These are phyloP conservation scores for Dichotomopilus funicola DNA, from an alignment of 2,329 filamentous ascomycete genomes.

Conservation along the genomic window DNA sequence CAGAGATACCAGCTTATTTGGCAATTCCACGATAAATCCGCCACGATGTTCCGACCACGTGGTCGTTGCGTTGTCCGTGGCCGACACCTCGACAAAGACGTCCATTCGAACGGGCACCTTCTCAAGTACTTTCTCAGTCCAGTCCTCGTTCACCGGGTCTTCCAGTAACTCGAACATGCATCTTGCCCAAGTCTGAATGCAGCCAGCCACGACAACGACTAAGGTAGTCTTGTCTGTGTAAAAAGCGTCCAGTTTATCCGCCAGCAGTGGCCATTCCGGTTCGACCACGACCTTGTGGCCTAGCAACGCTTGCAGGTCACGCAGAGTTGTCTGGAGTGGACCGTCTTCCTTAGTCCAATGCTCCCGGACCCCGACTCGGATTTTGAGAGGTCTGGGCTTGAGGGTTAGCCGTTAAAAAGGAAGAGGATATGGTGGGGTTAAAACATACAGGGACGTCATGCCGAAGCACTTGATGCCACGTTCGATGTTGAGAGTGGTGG, in stretches of 20 bases:
- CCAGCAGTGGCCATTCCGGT: slow-evolving; percentile 39
- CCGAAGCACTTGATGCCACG: background rate
- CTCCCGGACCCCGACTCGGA: slow-evolving; percentile 38
- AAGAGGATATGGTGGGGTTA: no score
- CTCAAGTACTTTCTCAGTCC: slow-evolving; percentile 39
- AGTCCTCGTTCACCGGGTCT: slow-evolving; percentile 33
- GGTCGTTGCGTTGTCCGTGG: slow-evolving; percentile 28
- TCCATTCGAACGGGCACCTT: slow-evolving; percentile 26
- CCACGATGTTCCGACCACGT: slow-evolving; percentile 32
- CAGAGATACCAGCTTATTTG: slow-evolving; percentile 28
- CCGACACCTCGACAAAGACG: slow-evolving; percentile 33
- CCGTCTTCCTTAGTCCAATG: slow-evolving; percentile 34
- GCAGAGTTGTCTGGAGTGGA: slow-evolving; percentile 30
- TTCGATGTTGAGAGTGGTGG: no score
- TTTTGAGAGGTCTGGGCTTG: slow-evolving; percentile 35
- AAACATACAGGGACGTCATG: slow-evolving; percentile 17
- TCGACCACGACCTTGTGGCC: slow-evolving; percentile 35
- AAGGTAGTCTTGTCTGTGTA: slow-evolving; percentile 38
- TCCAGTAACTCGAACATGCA: slow-evolving; percentile 37
- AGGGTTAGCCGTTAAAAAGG: background rate
- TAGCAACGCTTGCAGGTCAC: slow-evolving; percentile 24
- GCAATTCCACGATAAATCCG: slow-evolving; percentile 36
- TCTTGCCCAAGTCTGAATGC: slow-evolving; percentile 36
- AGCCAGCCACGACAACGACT: slow-evolving; percentile 31
- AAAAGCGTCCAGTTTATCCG: slow-evolving; percentile 31